phyloP scores from a whole-genome alignment of 2,329 filamentous ascomycete genomes.

The Thielaviopsis ethacetica region DNA sequence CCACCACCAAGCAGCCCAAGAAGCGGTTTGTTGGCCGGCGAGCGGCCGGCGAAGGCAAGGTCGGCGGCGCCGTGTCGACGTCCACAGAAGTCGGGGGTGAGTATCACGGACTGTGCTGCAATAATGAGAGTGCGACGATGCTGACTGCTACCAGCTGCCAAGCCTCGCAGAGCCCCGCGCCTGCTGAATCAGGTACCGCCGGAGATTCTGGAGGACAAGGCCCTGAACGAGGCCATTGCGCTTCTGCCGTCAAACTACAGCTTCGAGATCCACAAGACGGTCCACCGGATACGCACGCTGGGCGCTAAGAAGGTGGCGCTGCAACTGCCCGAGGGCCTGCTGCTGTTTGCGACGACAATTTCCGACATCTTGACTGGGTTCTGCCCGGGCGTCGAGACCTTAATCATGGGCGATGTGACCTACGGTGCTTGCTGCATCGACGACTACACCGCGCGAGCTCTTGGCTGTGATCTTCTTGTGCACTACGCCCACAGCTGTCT shows the following conservation, averaged over 20 bases:
- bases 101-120: neutral
- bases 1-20: conserved; percentile 53
- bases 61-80: conserved; percentile 17
- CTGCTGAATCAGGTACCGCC: conserved; percentile 82
- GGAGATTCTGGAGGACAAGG: conserved; percentile 69
- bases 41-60: conserved; percentile 37
- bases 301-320: conserved; percentile 71
- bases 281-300: conserved; percentile 74
- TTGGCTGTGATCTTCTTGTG: conserved; percentile 85
- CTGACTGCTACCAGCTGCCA: conserved; percentile 36
- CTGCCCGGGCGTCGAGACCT: conserved; percentile 75
- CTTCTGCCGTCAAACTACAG: conserved; percentile 92
- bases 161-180: conserved; percentile 55
- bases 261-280: conserved; percentile 96
- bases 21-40: conserved; percentile 81
- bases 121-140: neutral
- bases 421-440: conserved; percentile 98
- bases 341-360: conserved; percentile 92
- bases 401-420: conserved; percentile 98
- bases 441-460: conserved; percentile 85
- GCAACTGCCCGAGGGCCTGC: conserved; percentile 92
- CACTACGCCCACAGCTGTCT: conserved; percentile 96
- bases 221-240: conserved; percentile 72
- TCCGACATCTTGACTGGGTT: conserved; percentile 93
- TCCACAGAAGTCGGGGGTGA: conserved; percentile 10